phyloP scores from a whole-genome alignment of 1,139 yeast genomes.

The Debaryomyces singareniensis region DNA sequence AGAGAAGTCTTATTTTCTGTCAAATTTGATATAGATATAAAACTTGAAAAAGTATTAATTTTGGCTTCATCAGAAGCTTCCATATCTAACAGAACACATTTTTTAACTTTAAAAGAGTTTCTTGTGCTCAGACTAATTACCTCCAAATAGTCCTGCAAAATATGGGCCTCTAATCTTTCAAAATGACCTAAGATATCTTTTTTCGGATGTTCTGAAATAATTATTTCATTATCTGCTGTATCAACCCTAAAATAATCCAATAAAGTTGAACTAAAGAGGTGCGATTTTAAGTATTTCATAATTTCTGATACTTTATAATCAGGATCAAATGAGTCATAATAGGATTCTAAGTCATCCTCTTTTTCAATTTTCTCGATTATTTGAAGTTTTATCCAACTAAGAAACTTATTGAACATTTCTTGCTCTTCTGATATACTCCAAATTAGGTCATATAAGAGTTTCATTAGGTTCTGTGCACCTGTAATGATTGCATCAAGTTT shows the following conservation, averaged over 20 bases:
- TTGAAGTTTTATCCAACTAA: slow-evolving; percentile 41
- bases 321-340: slow-evolving; percentile 12
- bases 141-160: slow-evolving; percentile 8
- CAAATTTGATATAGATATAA: neutral
- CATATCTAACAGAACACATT: slow-evolving; percentile 3
- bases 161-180: slow-evolving; percentile 5
- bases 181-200: slow-evolving; percentile 7
- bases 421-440: slow-evolving; percentile 50
- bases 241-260: slow-evolving; percentile 19
- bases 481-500: slow-evolving; percentile 15
- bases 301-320: slow-evolving; percentile 20
- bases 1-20: slow-evolving; percentile 4
- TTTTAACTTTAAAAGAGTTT: slow-evolving; percentile 6
- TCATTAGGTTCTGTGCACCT: slow-evolving; percentile 25
- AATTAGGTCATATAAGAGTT: slow-evolving; percentile 31
- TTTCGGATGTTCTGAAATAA: slow-evolving; percentile 5
- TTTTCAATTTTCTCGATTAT: slow-evolving; percentile 30
- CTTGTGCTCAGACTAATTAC: slow-evolving; percentile 11
- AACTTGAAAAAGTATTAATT: neutral
- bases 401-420: slow-evolving; percentile 42
- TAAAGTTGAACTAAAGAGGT: slow-evolving; percentile 19
- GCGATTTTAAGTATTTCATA: slow-evolving; percentile 23
- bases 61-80: neutral
- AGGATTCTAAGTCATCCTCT: slow-evolving; percentile 28
- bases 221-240: slow-evolving; percentile 11